Base-by-base conservation (phyloP, 257 asterid species). In the Nicotiana benthamiana region DNA sequence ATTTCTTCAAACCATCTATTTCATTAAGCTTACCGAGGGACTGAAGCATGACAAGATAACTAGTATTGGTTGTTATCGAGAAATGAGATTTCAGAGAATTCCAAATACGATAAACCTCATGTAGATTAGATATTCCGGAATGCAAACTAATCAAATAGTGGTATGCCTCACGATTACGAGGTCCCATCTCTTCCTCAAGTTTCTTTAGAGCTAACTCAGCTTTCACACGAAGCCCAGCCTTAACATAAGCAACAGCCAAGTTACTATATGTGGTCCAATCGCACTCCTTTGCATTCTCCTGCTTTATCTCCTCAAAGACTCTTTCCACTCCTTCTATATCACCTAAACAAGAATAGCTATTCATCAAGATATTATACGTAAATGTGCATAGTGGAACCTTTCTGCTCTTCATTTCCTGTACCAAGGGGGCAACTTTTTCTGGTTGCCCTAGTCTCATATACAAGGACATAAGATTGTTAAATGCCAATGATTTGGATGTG, bases 181-280 rank as follows among this genome's bases (percentile, higher is more conserved):
- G 79, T 15, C 81, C 84, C 96, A 90, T 91, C 78, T 77, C 80
- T 81, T 86, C 85, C 88, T 94, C 97, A 7, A 89, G 81, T 82
- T 80, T 87, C 64, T 85, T 82, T 56, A 94, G 83, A 30, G 97
- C 97, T 74, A 85, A 46, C 84, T 82, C 88, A 27, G 97, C 95
- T 43, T 94, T 94, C 43, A 90, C 97, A 0, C 75, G 64, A 60
- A 83, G 82, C 65, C 97, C 97, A 43, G 83, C 86, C 79, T 74
- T 89, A 20, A 81, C 84, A 81, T 91, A 94, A 60, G 88, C 82
- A 78, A 68, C 74, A 16, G 97, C 97, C 88, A 94, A 83, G 86
- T 89, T 89, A 86, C 95, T 93, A 79, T 90, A 94, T 4, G 88
- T 86, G 0, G 92, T 92, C 98, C 98, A 94, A 75, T 92, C 84